Evolutionary conservation across 306 rosid genomes (phyloP).

Genomic region (Pyrus betulifolia): DNA sequence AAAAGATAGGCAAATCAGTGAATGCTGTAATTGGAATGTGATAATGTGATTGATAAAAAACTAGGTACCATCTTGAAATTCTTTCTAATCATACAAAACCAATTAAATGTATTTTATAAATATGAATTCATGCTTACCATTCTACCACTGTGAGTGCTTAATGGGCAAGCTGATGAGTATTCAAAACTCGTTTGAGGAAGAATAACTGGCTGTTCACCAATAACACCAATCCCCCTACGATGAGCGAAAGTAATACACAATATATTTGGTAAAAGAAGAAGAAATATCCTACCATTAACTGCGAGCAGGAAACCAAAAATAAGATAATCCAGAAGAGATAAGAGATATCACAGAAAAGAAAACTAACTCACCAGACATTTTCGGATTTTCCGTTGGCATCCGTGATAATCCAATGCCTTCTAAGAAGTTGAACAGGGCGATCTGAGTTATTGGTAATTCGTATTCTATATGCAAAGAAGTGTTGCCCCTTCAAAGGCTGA

Average conservation of each 20-base stretch:
- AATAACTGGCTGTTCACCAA: conserved; percentile 91
- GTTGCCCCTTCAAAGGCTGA: conserved; percentile 72
- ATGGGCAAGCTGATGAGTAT: conserved; percentile 93
- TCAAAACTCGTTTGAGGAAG: conserved; percentile 85
- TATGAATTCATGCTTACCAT: conserved; percentile 52
- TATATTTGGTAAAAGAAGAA: background rate
- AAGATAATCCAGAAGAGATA: background rate
- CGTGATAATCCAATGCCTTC: conserved; percentile 95
- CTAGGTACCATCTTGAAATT: background rate
- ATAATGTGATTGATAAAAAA: background rate
- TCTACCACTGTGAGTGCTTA: conserved; percentile 81
- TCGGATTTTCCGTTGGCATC: conserved; percentile 82
- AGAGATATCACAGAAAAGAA: conserved; percentile 16
- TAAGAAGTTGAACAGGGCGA: conserved; percentile 74
- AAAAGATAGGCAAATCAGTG: background rate
- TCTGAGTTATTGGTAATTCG: conserved; percentile 83
- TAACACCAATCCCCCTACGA: conserved; percentile 89
- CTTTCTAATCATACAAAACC: background rate
- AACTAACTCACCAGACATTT: conserved; percentile 66
- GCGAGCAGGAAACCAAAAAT: background rate
- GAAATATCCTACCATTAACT: background rate
- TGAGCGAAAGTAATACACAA: background rate
- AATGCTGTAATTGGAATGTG: background rate
- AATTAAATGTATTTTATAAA: background rate
- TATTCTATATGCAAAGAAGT: conserved; percentile 88